These are phyloP conservation scores for Phytophthora pistaciae DNA, from an alignment of 352 stramenopile genomes.

Conservation along the genomic window DNA sequence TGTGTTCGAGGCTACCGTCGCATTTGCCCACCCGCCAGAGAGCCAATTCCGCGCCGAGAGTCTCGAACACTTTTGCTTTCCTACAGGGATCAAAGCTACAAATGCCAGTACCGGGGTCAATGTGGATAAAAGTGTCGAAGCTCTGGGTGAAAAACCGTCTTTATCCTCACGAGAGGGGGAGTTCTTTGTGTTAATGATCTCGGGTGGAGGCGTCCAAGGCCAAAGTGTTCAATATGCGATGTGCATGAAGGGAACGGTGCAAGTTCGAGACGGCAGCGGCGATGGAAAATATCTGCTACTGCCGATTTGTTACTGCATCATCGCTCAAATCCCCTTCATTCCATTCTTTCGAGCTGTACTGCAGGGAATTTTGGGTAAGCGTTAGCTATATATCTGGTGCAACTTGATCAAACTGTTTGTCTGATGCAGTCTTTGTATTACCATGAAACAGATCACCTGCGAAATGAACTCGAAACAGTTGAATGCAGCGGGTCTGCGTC, in stretches of 20 bases:
- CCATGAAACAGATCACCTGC: conserved; percentile 27
- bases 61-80: conserved; percentile 84
- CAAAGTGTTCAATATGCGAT: conserved; percentile 67
- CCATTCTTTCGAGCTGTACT: conserved; percentile 53
- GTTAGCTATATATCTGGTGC: background rate
- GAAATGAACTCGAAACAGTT: conserved; percentile 19
- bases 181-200: conserved; percentile 66
- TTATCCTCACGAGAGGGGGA: conserved; percentile 14
- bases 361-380: conserved; percentile 42
- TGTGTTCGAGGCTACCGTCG: conserved; percentile 64
- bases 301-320: conserved; percentile 62
- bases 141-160: background rate
- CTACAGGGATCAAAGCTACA: conserved; percentile 31
- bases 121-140: background rate
- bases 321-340: conserved; percentile 53
- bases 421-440: background rate
- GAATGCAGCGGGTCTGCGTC: conserved; percentile 4
- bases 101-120: background rate
- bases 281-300: conserved; percentile 23
- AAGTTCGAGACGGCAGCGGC: conserved; percentile 20
- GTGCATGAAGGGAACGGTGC: conserved; percentile 53
- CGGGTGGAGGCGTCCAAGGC: conserved; percentile 54
- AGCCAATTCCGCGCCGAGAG: conserved; percentile 75
- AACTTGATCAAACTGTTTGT: background rate
- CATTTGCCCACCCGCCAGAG: conserved; percentile 70